phyloP scores from a whole-genome alignment of 148 eudicot genomes.

The Chenopodium formosanum region DNA sequence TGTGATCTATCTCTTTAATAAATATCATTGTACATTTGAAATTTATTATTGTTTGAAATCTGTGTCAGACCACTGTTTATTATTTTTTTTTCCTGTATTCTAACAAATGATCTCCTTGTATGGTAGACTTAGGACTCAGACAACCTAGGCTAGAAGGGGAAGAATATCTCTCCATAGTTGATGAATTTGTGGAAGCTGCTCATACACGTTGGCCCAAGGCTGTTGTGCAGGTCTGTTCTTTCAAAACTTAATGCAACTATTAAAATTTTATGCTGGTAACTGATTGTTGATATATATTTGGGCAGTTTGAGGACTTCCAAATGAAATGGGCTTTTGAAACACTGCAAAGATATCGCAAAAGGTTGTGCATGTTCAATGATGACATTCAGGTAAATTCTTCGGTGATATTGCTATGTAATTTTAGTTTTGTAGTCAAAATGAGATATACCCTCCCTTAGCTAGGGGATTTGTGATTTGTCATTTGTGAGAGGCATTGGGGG shows the following conservation, averaged over 20 bases:
- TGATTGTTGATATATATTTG: constrained; percentile 14
- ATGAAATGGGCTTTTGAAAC: constrained; percentile 99
- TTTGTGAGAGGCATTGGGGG: constrained; percentile 6
- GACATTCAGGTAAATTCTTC: constrained; percentile 75
- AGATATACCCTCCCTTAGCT: not conserved
- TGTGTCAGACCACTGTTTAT: not conserved
- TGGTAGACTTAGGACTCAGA: constrained; percentile 85
- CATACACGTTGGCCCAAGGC: constrained; percentile 99
- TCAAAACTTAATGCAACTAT: constrained; percentile 9
- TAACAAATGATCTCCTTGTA: constrained; percentile 14
- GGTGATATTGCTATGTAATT: not conserved
- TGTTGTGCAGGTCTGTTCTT: constrained; percentile 81
- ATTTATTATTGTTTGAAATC: not conserved
- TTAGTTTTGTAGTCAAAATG: not conserved
- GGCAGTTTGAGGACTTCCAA: constrained; percentile 98
- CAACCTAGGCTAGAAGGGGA: constrained; percentile 96
- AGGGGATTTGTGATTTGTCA: constrained; percentile 1
- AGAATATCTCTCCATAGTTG: constrained; percentile 77
- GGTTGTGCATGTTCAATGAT: constrained; percentile 98
- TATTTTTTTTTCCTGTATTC: not conserved
- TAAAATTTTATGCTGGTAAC: constrained; percentile 18
- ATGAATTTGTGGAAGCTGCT: constrained; percentile 97
- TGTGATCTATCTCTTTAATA: not conserved
- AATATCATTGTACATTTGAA: not conserved
- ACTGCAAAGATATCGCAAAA: constrained; percentile 74